Base-by-base conservation (phyloP, 1,284 basidiomycete species). In the Cryptococcus amylolentus region DNA sequence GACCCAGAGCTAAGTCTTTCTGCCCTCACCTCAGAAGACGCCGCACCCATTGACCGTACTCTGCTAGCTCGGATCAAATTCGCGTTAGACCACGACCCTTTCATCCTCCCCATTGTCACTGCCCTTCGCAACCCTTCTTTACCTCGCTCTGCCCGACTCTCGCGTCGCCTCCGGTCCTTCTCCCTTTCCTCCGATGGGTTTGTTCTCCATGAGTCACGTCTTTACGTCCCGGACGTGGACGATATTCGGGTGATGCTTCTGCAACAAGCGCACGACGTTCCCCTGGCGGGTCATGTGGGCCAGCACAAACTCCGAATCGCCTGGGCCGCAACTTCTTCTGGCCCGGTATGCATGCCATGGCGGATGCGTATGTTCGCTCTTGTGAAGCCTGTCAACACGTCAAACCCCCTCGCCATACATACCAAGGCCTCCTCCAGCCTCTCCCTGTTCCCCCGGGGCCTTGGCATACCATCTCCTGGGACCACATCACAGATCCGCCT, bases 361-460 rank as follows among this genome's bases (percentile, higher is more conserved):
- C n/a, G 12, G n/a, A 40, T 40, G n/a, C 13, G 3, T 40, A 40
- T n/a, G 39, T 40, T 2, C 13, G 13, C n/a, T 13, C 13, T 40
- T 40, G 39, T 3, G 13, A 40, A 0, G n/a, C 39, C n/a, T 40
- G 39, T 40, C 13, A 13, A 40, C 13, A n/a, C 12, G n/a, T 2
- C 39, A 40, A 40, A 40, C 0, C 39, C 39, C n/a, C n/a, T 13
- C 39, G 39, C 12, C 39, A 40, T n/a, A 40, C 12, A 3, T n/a
- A 40, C 6, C 62, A 64, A 37, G 80, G 81, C 2, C 39, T 67
- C 0, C 64, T 83, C 9, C 62, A 70, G 51, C 76, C 76, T 0
- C 65, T 80, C 26, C 70, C 68, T 1, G 72, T 80, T 13, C 79
- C 80, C 5, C 10, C 58, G 40, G 40, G 64, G 14, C 80, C 80